Evolutionary conservation across 2,329 filamentous ascomycete species (phyloP).

Genomic region (Phialemonium atrogriseum): DNA sequence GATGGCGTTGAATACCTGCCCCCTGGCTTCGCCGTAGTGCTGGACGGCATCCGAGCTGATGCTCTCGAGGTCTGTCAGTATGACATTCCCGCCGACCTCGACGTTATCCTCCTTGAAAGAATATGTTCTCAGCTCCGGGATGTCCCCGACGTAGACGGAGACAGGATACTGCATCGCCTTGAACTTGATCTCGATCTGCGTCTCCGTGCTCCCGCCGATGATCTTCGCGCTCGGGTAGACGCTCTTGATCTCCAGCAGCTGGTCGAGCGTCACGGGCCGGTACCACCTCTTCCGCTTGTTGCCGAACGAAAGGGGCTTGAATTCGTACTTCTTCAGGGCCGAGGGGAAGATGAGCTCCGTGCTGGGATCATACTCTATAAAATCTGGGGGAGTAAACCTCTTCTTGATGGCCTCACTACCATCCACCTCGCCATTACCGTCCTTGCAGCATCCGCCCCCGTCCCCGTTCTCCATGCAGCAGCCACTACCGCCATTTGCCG

Average conservation of each 20-base stretch:
- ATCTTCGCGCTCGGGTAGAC: conserved; percentile 81
- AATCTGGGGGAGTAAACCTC: conserved; percentile 75
- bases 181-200: conserved; percentile 97
- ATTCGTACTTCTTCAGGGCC: conserved; percentile 70
- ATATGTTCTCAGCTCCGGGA: conserved; percentile 79
- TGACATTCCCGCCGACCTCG: conserved; percentile 90
- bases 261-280: conserved; percentile 74
- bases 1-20: conserved; percentile 83
- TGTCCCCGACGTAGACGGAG: conserved; percentile 90
- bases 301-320: conserved; percentile 77
- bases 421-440: conserved; percentile 43
- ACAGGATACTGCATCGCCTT: conserved; percentile 86
- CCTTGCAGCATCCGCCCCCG: conserved; percentile 46
- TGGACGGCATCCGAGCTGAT: conserved; percentile 73
- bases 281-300: conserved; percentile 96
- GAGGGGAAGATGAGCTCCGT: conserved; percentile 95
- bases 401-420: too few relatives aligned
- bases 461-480: conserved; percentile 64
- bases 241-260: conserved; percentile 86
- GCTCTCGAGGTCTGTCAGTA: conserved; percentile 81
- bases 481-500: conserved; percentile 40
- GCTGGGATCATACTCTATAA: conserved; percentile 89
- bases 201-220: conserved; percentile 93
- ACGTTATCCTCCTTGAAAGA: conserved; percentile 69
- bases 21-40: conserved; percentile 62